Evolutionary conservation across 768 basidiomycete species (phyloP), one percentile per base, ranked within the genome.

Genomic region (Phanerochaete carnosa): DNA sequence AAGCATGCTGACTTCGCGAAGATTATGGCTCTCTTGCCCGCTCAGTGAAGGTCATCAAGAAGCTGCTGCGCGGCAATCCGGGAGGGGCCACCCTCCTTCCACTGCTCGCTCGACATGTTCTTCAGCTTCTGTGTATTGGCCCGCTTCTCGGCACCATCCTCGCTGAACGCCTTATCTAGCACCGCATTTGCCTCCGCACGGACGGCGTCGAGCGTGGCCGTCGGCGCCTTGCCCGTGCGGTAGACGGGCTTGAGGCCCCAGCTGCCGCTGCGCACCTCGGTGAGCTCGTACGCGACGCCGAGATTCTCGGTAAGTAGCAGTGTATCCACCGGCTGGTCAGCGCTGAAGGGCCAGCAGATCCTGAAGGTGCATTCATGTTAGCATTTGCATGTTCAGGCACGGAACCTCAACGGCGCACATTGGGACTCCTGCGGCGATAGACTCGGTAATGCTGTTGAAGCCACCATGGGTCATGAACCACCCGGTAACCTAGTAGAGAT

Each of bases 381-480:
- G 26, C 19, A 25, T 33, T 1, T 23, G 54, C 9, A 39, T 28
- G n/a, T 26, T 23, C 15, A 37, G 16, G 32, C n/a, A 19, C 6
- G 33, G 23, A 47, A 33, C 6, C 22, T 30, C 15, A 46, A 26
- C n/a, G 15, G 37, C 67, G 15, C 37, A 64, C 62, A 68, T 37
- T 0, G 71, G 71, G 13, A 70, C 65, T 2, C 68, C 71, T 4
- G 62, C 55, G 12, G 25, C 39, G 43, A 72, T 47, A 9, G 68
- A 55, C 45, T 72, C 71, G 19, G 60, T 60, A 16, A 65, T 57
- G 22, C 68, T 65, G 59, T 68, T 69, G 43, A 66, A 65, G 11
- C 71, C 71, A 13, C 66, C 64, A 32, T 72, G 71, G 2, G 66
- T 62, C 7, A 72, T 37, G 55, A 69, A 65, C 68, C 69, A 69